Conservation (phyloP, 306 rosid genomes). For the Pterocarpus macrocarpus region DNA sequence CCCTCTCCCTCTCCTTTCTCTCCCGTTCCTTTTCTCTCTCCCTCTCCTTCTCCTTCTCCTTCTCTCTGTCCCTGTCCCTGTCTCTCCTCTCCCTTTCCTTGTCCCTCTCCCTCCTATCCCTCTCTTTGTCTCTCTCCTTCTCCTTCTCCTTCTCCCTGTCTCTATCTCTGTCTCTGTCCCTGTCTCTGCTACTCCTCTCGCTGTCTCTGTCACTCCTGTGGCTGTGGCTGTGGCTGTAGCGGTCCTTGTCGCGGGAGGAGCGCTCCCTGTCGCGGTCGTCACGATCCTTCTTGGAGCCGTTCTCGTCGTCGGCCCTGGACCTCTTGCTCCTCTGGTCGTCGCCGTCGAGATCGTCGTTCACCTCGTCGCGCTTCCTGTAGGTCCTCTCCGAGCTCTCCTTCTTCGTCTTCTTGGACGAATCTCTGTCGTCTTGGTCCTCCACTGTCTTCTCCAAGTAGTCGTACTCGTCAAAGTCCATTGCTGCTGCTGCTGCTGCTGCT, state of each 20-base stretch:
- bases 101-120: slow-evolving; percentile 44
- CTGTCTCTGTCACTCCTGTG: slow-evolving; percentile 38
- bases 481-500: neutral
- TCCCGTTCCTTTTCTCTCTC: slow-evolving; percentile 32
- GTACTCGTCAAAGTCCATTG: slow-evolving; percentile 97
- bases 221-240: slow-evolving; percentile 47
- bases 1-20: slow-evolving; percentile 52
- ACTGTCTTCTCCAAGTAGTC: slow-evolving; percentile 96
- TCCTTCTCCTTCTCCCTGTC: slow-evolving; percentile 24
- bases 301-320: slow-evolving; percentile 71
- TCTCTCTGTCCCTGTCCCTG: slow-evolving; percentile 24
- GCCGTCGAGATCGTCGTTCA: slow-evolving; percentile 56
- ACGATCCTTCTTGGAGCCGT: slow-evolving; percentile 67
- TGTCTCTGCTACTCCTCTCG: slow-evolving; percentile 29
- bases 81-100: slow-evolving; percentile 41
- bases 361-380: slow-evolving; percentile 77
- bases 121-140: slow-evolving; percentile 47
- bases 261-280: slow-evolving; percentile 65
- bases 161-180: slow-evolving; percentile 40
- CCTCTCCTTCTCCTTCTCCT: slow-evolving; percentile 4
- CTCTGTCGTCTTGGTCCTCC: slow-evolving; percentile 76
- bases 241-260: slow-evolving; percentile 28
- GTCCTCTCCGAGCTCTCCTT: slow-evolving; percentile 63
- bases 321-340: slow-evolving; percentile 68
- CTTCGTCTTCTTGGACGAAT: slow-evolving; percentile 56